phyloP scores from a whole-genome alignment of 1,139 yeast species.

The Sugiyamaella sp. region DNA sequence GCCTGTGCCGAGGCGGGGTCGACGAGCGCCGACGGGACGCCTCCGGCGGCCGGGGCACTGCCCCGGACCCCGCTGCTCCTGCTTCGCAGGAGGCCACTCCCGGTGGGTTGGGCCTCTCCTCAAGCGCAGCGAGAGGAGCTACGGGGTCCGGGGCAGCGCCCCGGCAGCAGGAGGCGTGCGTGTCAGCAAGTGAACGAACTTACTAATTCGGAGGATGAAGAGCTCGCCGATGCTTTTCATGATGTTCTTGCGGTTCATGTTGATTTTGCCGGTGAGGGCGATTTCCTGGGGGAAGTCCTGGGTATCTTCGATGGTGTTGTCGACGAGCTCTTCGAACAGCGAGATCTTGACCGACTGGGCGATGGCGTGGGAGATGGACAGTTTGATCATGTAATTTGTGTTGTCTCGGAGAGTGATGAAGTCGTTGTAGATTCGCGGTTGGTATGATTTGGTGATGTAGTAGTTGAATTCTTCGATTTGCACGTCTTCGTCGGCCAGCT shows the following conservation, averaged over 20 bases:
- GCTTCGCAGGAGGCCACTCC: no score
- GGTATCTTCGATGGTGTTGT: slow-evolving; percentile 94
- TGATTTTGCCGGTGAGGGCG: slow-evolving; percentile 91
- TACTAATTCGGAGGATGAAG: slow-evolving; percentile 82
- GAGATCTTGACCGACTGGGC: slow-evolving; percentile 95
- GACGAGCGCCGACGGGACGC: no score
- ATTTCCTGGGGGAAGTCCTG: slow-evolving; percentile 96
- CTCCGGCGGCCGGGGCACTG: no score
- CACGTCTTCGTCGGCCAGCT: slow-evolving; percentile 84
- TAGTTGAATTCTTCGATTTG: slow-evolving; percentile 94
- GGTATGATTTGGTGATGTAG: slow-evolving; percentile 88
- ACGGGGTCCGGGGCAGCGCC: slow-evolving; percentile 1
- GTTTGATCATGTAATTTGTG: slow-evolving; percentile 83
- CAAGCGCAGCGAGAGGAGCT: no score
- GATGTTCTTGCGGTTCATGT: slow-evolving; percentile 89
- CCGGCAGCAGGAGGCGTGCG: slow-evolving; percentile 2
- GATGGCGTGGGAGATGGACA: slow-evolving; percentile 87
- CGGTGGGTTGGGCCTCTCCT: no score
- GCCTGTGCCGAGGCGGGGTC: background rate
- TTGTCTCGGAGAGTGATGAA: slow-evolving; percentile 91
- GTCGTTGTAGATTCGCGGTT: slow-evolving; percentile 93
- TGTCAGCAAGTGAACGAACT: no score
- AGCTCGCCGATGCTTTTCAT: slow-evolving; percentile 97
- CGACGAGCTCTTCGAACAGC: slow-evolving; percentile 90
- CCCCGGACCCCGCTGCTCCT: no score